Evolutionary conservation across 192 early-diverging fungal species (phyloP), one percentile per base, ranked within the genome.

Genomic region (Coemansia sp.): DNA sequence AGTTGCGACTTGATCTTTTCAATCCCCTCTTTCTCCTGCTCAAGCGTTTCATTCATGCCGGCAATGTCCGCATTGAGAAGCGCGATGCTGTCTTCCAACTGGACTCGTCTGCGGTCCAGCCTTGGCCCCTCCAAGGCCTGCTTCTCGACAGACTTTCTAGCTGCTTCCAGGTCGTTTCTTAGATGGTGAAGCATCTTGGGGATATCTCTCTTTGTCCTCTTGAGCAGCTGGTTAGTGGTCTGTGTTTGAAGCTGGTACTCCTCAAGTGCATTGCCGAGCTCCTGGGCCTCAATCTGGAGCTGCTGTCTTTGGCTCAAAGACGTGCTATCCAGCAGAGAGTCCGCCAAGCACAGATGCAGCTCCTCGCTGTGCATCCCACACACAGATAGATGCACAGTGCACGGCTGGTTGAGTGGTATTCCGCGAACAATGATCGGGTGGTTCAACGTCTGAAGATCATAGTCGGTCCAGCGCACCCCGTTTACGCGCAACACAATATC

Each of bases 291-390:
- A 5, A 32, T 5, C 30, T 8, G 30, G 6, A 32, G 30, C 30
- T 8, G 30, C 30, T 8, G 30, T n/a, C n/a, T n/a, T n/a, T n/a
- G n/a, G n/a, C n/a, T n/a, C n/a, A n/a, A n/a, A n/a, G n/a, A n/a
- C n/a, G n/a, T n/a, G n/a, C n/a, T n/a, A n/a, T n/a, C n/a, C 30
- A 32, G 30, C 30, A 32, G 30, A 8, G 11, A 32, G 30, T 8
- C 11, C 30, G 11, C 30, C 30, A 32, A 11, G 6, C 30, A 25
- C 14, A 74, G 55, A 11, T n/a, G 15, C 20, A 74, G 52, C 20
- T 67, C 64, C 20, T 66, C 59, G 47, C 71, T 74, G 43, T 64
- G 58, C 64, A 74, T 48, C 4, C 71, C 64, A 20, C 58, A 67
- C 2, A 74, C 30, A 0, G 64, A 15, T 14, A 74, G 29, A 17